These are phyloP conservation scores for Phytopythium helicoides DNA, from an alignment of 352 stramenopile species.

Conservation along the genomic window DNA sequence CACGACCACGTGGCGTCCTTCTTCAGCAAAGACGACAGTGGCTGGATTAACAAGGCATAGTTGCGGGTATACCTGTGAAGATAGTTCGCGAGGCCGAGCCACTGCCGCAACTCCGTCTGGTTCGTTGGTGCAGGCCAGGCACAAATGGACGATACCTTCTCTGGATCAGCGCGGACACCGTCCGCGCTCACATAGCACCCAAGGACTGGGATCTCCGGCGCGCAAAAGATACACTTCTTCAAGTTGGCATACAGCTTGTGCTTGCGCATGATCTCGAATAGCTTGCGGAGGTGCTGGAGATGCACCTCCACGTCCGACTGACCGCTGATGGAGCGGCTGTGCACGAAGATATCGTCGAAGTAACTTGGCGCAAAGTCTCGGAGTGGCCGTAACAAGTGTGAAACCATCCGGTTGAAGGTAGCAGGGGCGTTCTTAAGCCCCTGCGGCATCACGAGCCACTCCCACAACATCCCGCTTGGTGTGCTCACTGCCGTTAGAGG, in stretches of 20 bases:
- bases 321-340: conserved; percentile 2
- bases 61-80: conserved; percentile 20
- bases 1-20: conserved; percentile 10
- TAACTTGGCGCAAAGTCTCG: conserved; percentile 18
- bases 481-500: conserved; percentile 22
- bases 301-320: conserved; percentile 12
- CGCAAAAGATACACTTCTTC: too few species aligned
- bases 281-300: conserved; percentile 10
- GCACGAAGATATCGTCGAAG: conserved; percentile 31
- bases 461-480: too few species aligned
- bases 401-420: conserved; percentile 26
- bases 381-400: conserved; percentile 6
- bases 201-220: conserved; percentile 23
- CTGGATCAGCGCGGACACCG: conserved; percentile 11
- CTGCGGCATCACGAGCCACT: too few species aligned
- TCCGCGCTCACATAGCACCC: conserved; percentile 17
- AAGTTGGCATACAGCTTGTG: too few species aligned
- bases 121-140: background rate
- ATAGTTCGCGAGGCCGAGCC: conserved; percentile 18
- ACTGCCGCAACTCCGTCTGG: conserved; percentile 11
- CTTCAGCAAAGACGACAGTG: conserved; percentile 15
- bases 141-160: conserved; percentile 16
- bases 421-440: too few species aligned
- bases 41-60: conserved; percentile 8
- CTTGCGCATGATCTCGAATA: conserved; percentile 18